Percentiles rank a stretch among this genome's conserved stretches.
Conservation (phyloP, 2,329 filamentous ascomycete species). For the Allantophomopsis lycopodina region DNA sequence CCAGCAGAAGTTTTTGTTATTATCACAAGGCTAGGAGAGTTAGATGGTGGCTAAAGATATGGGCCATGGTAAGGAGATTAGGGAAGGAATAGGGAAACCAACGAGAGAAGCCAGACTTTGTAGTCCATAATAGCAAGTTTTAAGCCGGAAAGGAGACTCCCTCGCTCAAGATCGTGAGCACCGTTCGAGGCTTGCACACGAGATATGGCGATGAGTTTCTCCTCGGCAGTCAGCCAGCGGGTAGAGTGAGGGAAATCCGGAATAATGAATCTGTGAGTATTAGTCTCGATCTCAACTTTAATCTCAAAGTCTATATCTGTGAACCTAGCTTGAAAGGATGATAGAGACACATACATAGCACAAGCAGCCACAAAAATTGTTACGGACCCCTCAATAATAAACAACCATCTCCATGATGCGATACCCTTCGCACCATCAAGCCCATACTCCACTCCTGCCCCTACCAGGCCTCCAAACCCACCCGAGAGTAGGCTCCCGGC, state of each 20-base stretch:
- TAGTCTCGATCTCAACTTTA: background rate
- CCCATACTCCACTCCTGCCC: conserved; percentile 20
- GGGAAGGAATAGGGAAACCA: background rate
- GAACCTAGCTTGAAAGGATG: background rate
- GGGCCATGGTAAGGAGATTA: background rate
- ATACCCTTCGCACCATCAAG: conserved; percentile 3
- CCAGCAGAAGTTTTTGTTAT: conserved; percentile 1
- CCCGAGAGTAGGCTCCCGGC: conserved; percentile 22
- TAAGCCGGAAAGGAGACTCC: background rate
- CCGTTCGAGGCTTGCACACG: background rate
- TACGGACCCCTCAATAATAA: conserved; percentile 6
- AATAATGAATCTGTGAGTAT: conserved; percentile 17
- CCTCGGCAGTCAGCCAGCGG: background rate
- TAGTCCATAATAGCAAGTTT: conserved; percentile 1
- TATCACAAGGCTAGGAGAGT: background rate
- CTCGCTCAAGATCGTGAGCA: conserved; percentile 1
- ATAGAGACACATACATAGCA: conserved; percentile 2
- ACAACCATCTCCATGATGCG: conserved; percentile 6
- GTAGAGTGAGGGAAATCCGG: conserved; percentile 30
- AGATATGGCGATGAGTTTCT: background rate
- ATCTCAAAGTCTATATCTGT: too few relatives aligned
- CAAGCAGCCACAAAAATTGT: conserved; percentile 5
- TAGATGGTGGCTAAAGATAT: background rate
- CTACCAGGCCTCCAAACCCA: conserved; percentile 25
- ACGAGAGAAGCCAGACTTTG: conserved; percentile 1